Evolutionary conservation across 345 rosid genomes (phyloP).

Genomic region (Arabidopsis thaliana): TAIR10.1 NC_003074.8:19172501-19173000

Average conservation of each 20-base stretch:
- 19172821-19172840: slow-evolving; percentile 13
- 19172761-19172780: slow-evolving; percentile 14
- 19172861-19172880: too few species aligned
- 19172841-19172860: neutral
- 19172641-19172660: slow-evolving; percentile 12
- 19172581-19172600: slow-evolving; percentile 29
- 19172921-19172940: slow-evolving; percentile 14
- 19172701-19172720: slow-evolving; percentile 42
- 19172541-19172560: slow-evolving; percentile 26
- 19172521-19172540: neutral
- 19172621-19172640: slow-evolving; percentile 27
- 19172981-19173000: slow-evolving; percentile 15
- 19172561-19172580: slow-evolving; percentile 41
- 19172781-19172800: slow-evolving; percentile 13
- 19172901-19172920: neutral
- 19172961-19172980: neutral
- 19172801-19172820: neutral
- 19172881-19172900: slow-evolving; percentile 5
- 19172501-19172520: neutral
- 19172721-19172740: slow-evolving; percentile 10
- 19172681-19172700: slow-evolving; percentile 36
- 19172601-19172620: neutral
- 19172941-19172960: slow-evolving; percentile 32
- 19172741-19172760: neutral
- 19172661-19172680: slow-evolving; percentile 18